Conservation (phyloP, 345 rosid genomes). For the Citrus medica region DNA sequence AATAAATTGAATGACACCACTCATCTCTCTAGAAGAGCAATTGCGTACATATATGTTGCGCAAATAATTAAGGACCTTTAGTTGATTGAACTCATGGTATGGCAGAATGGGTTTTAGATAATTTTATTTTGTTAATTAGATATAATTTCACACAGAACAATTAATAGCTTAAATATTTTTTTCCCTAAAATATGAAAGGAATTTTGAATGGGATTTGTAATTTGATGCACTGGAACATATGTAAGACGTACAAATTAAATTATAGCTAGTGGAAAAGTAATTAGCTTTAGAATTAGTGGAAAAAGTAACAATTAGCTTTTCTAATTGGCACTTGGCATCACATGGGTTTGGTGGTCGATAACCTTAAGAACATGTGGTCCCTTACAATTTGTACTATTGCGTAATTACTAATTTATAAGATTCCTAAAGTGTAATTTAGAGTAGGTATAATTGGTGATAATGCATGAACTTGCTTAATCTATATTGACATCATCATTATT, state of each 20-base stretch:
- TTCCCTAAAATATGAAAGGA: not conserved
- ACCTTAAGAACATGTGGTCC: conserved; percentile 7
- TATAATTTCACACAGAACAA: too few relatives aligned
- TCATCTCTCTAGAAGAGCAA: too few relatives aligned
- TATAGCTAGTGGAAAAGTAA: not conserved
- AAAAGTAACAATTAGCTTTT: conserved; percentile 7
- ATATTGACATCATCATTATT: not conserved
- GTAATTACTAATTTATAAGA: not conserved
- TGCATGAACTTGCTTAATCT: not conserved
- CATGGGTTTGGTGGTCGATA: conserved; percentile 18
- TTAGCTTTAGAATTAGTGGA: conserved; percentile 13
- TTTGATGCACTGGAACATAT: not conserved
- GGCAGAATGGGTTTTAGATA: too few relatives aligned
- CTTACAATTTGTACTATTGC: not conserved
- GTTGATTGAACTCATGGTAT: too few relatives aligned
- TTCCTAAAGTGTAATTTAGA: not conserved
- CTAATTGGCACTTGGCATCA: conserved; percentile 20
- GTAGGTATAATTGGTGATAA: not conserved
- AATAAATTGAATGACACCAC: not conserved
- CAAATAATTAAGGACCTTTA: too few relatives aligned
- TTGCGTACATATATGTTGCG: too few relatives aligned
- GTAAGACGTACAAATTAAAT: not conserved
- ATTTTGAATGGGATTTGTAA: not conserved
- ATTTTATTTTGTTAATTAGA: not conserved
- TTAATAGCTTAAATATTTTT: too few relatives aligned